A percentile compares a stretch with the other conserved stretches of the same genome.
These are phyloP conservation scores for Suhomyces kunorum DNA, from an alignment of 1,139 yeast genomes.

Conservation along the genomic window DNA sequence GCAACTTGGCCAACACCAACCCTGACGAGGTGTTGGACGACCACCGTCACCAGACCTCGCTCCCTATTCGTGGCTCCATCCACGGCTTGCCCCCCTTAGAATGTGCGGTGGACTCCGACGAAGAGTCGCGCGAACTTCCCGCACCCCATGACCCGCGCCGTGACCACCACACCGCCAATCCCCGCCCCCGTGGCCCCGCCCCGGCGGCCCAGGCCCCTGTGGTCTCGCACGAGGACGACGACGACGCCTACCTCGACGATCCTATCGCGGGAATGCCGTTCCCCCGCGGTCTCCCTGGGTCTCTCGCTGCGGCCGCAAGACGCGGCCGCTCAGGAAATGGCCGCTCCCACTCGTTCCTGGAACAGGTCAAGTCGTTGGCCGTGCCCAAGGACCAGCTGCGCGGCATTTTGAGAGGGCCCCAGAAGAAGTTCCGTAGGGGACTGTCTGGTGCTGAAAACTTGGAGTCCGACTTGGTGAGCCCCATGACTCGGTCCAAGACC, in stretches of 20 bases:
- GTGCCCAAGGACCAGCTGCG: constrained; percentile 12
- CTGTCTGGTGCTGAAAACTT: constrained; percentile 18
- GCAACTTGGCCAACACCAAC: constrained; percentile 28
- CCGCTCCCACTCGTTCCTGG: constrained; percentile 36
- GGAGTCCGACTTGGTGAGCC: constrained; percentile 30
- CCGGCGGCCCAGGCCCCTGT: constrained; percentile 34
- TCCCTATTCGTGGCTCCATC: constrained; percentile 33
- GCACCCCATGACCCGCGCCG: not conserved
- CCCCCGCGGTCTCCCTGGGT: constrained; percentile 17
- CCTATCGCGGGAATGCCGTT: constrained; percentile 21
- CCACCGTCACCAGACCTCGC: constrained; percentile 54
- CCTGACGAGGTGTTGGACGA: constrained; percentile 56
- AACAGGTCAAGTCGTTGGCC: constrained; percentile 18
- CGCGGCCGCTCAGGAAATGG: constrained; percentile 24
- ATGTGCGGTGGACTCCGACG: constrained; percentile 16
- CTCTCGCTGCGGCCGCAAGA: constrained; percentile 21
- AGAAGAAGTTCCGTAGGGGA: constrained; percentile 19
- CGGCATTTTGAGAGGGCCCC: constrained; percentile 8
- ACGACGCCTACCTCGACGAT: constrained; percentile 18
- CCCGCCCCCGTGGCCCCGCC: too few species aligned
- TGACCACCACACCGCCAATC: too few species aligned
- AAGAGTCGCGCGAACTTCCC: constrained; percentile 1
- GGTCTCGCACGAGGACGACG: constrained; percentile 25
- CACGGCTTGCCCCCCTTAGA: not conserved
- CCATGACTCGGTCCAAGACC: constrained; percentile 35